These are phyloP conservation scores for Nicotiana knightiana DNA, from an alignment of 257 asterid genomes.

Conservation along the genomic window DNA sequence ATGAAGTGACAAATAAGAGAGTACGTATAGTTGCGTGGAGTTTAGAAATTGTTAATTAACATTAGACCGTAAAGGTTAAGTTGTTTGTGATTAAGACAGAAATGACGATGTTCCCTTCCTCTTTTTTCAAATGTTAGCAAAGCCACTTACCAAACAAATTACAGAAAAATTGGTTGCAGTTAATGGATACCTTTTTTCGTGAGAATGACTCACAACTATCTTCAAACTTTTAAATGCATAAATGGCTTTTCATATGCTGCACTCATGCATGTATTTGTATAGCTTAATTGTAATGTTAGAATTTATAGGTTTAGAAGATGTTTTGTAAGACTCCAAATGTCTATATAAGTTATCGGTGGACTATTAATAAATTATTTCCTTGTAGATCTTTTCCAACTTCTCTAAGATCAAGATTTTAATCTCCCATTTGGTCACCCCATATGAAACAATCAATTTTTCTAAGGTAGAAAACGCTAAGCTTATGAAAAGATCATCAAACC, in stretches of 20 bases:
- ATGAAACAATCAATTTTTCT: neutral
- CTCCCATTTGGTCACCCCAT: neutral
- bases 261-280: neutral
- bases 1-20: slow-evolving; percentile 2
- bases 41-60: neutral
- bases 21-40: slow-evolving; percentile 4
- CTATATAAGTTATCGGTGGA: neutral
- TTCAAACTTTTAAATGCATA: neutral
- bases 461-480: neutral
- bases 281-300: neutral
- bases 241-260: neutral
- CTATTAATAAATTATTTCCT: neutral
- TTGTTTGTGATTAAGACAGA: neutral
- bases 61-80: neutral
- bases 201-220: neutral
- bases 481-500: neutral
- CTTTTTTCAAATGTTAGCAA: neutral
- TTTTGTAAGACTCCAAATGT: neutral
- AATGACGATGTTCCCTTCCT: neutral
- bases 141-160: neutral
- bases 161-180: neutral
- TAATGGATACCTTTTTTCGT: neutral
- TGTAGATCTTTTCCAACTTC: neutral
- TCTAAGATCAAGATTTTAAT: neutral
- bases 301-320: neutral